Evolutionary conservation across 495 filamentous ascomycete genomes (phyloP).

Genomic region (Penicillium silybi): DNA sequence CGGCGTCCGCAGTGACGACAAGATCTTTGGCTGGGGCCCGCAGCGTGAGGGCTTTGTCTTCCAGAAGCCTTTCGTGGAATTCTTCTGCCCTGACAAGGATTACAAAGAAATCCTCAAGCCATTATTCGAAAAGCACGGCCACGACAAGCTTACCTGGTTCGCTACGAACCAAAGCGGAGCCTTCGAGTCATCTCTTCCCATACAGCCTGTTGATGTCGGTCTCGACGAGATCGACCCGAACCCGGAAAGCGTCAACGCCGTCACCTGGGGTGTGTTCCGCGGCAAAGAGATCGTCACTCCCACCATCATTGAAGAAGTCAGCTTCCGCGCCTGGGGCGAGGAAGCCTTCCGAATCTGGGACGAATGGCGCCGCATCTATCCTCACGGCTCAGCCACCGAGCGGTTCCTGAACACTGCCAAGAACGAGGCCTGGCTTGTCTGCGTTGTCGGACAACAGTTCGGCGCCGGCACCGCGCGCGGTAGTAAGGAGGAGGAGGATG

Average conservation of each 20-base stretch:
- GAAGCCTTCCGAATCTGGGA: constrained; percentile 94
- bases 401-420: constrained; percentile 63
- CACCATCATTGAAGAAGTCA: constrained; percentile 95
- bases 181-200: constrained; percentile 60
- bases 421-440: constrained; percentile 78
- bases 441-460: constrained; percentile 84
- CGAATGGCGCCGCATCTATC: constrained; percentile 88
- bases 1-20: constrained; percentile 67
- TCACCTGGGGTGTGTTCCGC: constrained; percentile 95
- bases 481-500: constrained; percentile 41
- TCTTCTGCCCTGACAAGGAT: constrained; percentile 73
- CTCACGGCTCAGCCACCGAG: constrained; percentile 58
- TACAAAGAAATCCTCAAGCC: constrained; percentile 59
- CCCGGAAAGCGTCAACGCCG: constrained; percentile 72
- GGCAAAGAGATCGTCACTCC: constrained; percentile 97
- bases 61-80: constrained; percentile 97
- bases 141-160: constrained; percentile 74
- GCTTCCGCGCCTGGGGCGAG: constrained; percentile 91
- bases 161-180: constrained; percentile 69
- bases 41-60: constrained; percentile 85
- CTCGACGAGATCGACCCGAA: constrained; percentile 32
- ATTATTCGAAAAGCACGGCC: constrained; percentile 53
- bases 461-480: constrained; percentile 41
- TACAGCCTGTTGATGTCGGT: constrained; percentile 28
- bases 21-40: constrained; percentile 93